Percentiles rank a stretch among this genome's conserved stretches.
These are phyloP conservation scores for Raddia distichophylla DNA, from an alignment of 176 grass and related monocot species.

Conservation along the genomic window DNA sequence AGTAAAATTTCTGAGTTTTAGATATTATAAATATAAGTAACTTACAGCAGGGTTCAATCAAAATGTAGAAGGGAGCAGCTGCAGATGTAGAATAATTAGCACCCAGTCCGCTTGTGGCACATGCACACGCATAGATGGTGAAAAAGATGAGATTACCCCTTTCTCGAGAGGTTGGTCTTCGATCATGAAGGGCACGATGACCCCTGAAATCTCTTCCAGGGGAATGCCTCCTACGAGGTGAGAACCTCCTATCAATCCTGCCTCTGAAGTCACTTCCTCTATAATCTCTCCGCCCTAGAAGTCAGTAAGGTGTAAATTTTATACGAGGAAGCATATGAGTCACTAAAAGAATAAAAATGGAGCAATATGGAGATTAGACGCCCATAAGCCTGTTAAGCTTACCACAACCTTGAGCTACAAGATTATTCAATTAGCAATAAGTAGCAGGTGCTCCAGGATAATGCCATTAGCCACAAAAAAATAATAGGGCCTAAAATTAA, in stretches of 20 bases:
- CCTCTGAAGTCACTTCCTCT: conserved; percentile 66
- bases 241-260: conserved; percentile 79
- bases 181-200: conserved; percentile 54
- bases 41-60: conserved; percentile 7
- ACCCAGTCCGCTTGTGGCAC: not conserved
- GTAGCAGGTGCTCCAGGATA: conserved; percentile 62
- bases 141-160: conserved; percentile 48
- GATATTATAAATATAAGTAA: conserved; percentile 5
- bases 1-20: conserved; percentile 12
- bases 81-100: not conserved
- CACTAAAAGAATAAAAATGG: conserved; percentile 28
- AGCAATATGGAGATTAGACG: conserved; percentile 41
- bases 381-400: conserved; percentile 67
- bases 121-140: no score
- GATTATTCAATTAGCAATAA: conserved; percentile 73
- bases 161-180: conserved; percentile 65
- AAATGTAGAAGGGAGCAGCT: conserved; percentile 1
- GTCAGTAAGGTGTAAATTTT: conserved; percentile 26
- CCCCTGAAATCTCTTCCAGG: conserved; percentile 70
- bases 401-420: conserved; percentile 73
- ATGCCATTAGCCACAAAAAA: conserved; percentile 72
- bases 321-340: conserved; percentile 27
- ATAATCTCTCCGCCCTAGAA: conserved; percentile 77
- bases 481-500: conserved; percentile 58
- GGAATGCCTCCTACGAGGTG: conserved; percentile 73